Base-by-base conservation (phyloP, 352 stramenopile species). In the Aphanomyces astaci region DNA sequence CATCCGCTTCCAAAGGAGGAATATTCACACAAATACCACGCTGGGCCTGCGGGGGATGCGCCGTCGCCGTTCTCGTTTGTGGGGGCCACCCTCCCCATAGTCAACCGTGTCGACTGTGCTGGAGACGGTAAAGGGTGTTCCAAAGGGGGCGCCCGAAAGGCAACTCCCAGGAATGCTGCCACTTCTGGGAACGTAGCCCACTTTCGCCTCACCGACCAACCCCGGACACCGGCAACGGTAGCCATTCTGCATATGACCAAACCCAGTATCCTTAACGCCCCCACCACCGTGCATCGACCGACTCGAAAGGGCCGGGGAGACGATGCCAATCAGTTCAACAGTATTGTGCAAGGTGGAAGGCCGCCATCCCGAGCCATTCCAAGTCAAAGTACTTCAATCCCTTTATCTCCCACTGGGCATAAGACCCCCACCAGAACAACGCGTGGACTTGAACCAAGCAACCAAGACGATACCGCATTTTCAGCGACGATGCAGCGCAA, bases 181-280 rank as follows among this genome's bases (percentile, higher is more conserved):
- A 32, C 25, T 10, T 10, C 22, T 13, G 13, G 19, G 27, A 59
- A 36, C 27, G 51, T 32, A 15, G 11, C 51, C 11, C 51, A 59
- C 25, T 33, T 40, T 25, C 22, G 30, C 22, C 51, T 59, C 51
- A 32, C 51, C 4, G 27, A 59, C 7, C 19, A 59, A 30, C 27
- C 30, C 9, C 48, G n/a, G n/a, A n/a, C 48, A 19, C 45, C 45
- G 45, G 4, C 45, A 19, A 27, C 45, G 25, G 5, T 59, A 11
- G 51, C 51, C n/a, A 25, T 59, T 9, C 22, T 59, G 51, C 11
- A 59, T 36, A 59, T 59, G 51, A 59, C 51, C 22, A 59, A 59
- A 30, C 51, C 51, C 13, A 59, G 51, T n/a, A 32, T 59, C 9
- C n/a, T 59, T 5, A 59, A 59, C 33, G n/a, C 24, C 19, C 30